These are phyloP conservation scores for Kwoniella heveanensis DNA, from an alignment of 768 basidiomycete species.

Conservation along the genomic window DNA sequence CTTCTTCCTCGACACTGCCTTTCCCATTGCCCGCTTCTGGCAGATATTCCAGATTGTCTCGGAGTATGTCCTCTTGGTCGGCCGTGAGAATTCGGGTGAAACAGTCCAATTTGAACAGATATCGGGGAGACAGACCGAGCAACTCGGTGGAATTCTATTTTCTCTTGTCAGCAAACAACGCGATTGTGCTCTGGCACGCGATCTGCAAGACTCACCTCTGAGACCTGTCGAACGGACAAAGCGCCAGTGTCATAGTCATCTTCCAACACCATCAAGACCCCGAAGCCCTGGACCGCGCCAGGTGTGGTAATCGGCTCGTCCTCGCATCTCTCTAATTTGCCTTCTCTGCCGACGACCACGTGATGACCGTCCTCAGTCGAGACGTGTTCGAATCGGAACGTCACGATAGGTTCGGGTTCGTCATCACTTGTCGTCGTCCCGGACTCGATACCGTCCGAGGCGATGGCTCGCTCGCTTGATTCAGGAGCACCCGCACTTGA, in stretches of 20 bases:
- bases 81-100: slow-evolving; percentile 72
- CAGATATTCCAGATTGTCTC: slow-evolving; percentile 74
- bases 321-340: slow-evolving; percentile 67
- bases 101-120: slow-evolving; percentile 71
- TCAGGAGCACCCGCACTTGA: slow-evolving; percentile 15
- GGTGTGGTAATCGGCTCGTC: slow-evolving; percentile 85
- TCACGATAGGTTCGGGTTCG: slow-evolving; percentile 59
- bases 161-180: too few relatives aligned
- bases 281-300: slow-evolving; percentile 79
- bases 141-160: slow-evolving; percentile 72
- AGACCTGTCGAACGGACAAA: slow-evolving; percentile 72
- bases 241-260: slow-evolving; percentile 63
- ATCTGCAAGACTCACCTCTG: slow-evolving; percentile 63
- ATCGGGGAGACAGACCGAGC: slow-evolving; percentile 71
- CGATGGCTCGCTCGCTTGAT: slow-evolving; percentile 22
- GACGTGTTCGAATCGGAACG: slow-evolving; percentile 68
- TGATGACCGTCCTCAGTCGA: slow-evolving; percentile 70
- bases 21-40: slow-evolving; percentile 58
- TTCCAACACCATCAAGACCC: slow-evolving; percentile 73
- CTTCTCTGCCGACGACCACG: slow-evolving; percentile 70
- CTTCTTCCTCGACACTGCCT: slow-evolving; percentile 58
- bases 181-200: too few relatives aligned
- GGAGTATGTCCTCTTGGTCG: slow-evolving; percentile 67
- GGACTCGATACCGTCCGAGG: slow-evolving; percentile 17
- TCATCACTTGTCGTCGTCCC: slow-evolving; percentile 10